Evolutionary conservation across 768 basidiomycete species (phyloP), one percentile per base, ranked within the genome.

Genomic region (Serendipita sp.): DNA sequence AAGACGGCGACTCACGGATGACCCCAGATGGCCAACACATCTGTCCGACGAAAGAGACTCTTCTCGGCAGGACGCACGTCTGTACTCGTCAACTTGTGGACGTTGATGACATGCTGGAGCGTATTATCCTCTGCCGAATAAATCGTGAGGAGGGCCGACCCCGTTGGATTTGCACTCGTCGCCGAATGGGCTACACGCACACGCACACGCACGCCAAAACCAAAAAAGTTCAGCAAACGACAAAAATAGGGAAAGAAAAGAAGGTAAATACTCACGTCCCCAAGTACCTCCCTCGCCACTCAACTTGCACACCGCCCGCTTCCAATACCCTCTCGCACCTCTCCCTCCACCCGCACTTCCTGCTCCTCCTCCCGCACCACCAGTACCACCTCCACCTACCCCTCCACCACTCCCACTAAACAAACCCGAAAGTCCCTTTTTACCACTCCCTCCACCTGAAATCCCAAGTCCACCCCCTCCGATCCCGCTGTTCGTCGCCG

Each of bases 11-110:
- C 78, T 68, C 68, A 86, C 87, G 78, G 76, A 31, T 77, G 75
- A 68, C 82, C 83, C 69, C 82, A 83, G 66, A 94, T 81, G 13
- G 82, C 82, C 44, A 93, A 72, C 70, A 87, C 88, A 69, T 89
- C 80, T 68, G 87, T 85, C 48, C 84, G 80, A 68, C 82, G 83
- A 72, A 92, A 88, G 4, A 92, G 71, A 0, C 90, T 91, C 62
- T 77, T 78, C 70, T 93, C 87, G 33, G 81, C 80, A 40, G 77
- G 77, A n/a, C 87, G 83, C 66, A 94, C 84, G 71, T 92, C 90
- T 34, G 88, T 88, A 69, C 89, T 85, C 66, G 83, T 79, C 55
- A 91, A 77, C 52, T 84, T 75, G 70, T 91, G 85, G 64, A 88
- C 76, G 70, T 83, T 82, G 63, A 89, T 76, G 6, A 86, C 86